Percentiles rank a stretch among this genome's conserved stretches.
phyloP scores from a whole-genome alignment of 2,329 filamentous ascomycete genomes.

The Aspergillus sojae region DNA sequence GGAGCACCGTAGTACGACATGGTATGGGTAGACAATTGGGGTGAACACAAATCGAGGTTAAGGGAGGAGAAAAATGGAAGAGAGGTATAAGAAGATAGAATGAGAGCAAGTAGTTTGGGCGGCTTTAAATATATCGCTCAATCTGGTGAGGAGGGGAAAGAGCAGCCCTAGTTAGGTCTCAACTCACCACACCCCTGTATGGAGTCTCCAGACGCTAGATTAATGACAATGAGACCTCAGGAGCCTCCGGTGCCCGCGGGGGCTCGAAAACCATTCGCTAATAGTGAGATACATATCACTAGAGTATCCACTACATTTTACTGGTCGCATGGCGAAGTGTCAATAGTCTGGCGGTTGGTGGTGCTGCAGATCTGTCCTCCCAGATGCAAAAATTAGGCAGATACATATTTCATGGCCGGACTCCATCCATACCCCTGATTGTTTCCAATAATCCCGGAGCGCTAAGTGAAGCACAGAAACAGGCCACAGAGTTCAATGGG shows the following conservation, averaged over 20 bases:
- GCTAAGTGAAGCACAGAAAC: conserved; percentile 1
- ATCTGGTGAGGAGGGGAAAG: neutral
- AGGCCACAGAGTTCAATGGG: neutral
- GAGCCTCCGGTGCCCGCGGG: neutral
- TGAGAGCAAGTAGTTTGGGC: neutral
- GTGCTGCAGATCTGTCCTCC: conserved; percentile 18
- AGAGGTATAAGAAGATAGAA: neutral
- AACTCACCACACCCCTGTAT: conserved; percentile 1
- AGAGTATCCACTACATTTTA: conserved; percentile 9
- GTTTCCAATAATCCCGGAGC: neutral
- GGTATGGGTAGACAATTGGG: neutral
- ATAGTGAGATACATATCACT: neutral
- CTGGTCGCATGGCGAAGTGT: conserved; percentile 14
- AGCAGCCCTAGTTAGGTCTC: neutral
- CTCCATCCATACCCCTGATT: conserved; percentile 1
- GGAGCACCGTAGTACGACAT: conserved; percentile 10
- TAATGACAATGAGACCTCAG: conserved; percentile 5
- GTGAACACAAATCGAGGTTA: neutral
- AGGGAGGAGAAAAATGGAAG: neutral
- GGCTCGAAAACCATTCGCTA: conserved; percentile 2
- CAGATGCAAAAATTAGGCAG: conserved; percentile 24
- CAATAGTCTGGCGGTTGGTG: conserved; percentile 19
- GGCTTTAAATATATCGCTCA: conserved; percentile 6
- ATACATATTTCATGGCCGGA: conserved; percentile 13
- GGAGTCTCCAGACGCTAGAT: neutral